These are phyloP conservation scores for Malus orientalis DNA, from an alignment of 306 rosid species.

Conservation along the genomic window DNA sequence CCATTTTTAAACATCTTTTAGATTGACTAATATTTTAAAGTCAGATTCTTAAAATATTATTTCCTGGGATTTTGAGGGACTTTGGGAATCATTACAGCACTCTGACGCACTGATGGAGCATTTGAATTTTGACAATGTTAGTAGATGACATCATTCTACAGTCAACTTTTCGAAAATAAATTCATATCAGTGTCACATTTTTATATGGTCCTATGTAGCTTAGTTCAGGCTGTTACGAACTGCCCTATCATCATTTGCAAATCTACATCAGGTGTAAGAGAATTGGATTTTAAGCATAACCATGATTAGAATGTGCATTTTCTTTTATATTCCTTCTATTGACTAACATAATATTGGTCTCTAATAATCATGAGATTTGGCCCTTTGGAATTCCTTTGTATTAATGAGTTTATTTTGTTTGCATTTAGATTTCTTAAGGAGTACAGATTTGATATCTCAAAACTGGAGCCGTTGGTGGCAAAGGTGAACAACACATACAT, in stretches of 20 bases:
- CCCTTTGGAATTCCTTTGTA: background rate
- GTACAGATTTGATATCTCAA: constrained; percentile 76
- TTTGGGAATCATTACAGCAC: too few species aligned
- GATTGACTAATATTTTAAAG: background rate
- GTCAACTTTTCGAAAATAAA: background rate
- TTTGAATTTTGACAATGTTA: background rate
- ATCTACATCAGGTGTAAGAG: background rate
- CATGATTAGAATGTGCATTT: background rate
- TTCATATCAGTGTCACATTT: background rate
- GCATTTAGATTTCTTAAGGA: constrained; percentile 62
- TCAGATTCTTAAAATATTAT: background rate
- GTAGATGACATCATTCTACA: background rate
- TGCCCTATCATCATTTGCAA: background rate
- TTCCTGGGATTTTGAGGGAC: background rate
- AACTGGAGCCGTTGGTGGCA: constrained; percentile 85
- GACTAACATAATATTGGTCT: background rate
- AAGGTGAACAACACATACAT: constrained; percentile 39
- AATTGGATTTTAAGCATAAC: background rate
- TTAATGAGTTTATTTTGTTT: constrained; percentile 10
- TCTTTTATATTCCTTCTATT: background rate
- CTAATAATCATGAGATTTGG: background rate
- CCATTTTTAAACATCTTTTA: background rate
- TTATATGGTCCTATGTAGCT: background rate
- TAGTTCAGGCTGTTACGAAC: background rate
- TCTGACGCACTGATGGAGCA: background rate